Conservation (phyloP, 2,329 filamentous ascomycete genomes). For the Helicocarpus griseus region DNA sequence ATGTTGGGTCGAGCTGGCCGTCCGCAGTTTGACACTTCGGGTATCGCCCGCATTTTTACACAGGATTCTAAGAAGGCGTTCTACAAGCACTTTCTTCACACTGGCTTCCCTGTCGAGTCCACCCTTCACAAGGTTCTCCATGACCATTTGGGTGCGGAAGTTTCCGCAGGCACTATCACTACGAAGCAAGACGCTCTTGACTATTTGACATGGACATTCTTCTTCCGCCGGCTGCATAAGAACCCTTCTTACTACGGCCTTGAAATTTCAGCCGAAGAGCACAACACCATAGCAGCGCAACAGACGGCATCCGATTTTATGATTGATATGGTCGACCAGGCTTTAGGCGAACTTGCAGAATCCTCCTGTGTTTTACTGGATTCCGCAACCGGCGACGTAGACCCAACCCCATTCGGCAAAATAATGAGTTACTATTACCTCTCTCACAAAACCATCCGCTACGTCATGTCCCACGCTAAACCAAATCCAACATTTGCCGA, state of each 20-base stretch:
- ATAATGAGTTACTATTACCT: constrained; percentile 99
- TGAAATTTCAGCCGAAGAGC: constrained; percentile 84
- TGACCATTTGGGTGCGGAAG: constrained; percentile 91
- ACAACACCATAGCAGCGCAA: constrained; percentile 78
- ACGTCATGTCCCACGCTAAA: constrained; percentile 68
- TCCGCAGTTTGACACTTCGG: constrained; percentile 91
- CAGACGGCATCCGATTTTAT: constrained; percentile 87
- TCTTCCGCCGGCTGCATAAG: constrained; percentile 94
- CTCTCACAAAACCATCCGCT: constrained; percentile 86
- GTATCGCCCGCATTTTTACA: constrained; percentile 94
- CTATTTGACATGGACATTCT: constrained; percentile 98
- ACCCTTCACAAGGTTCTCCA: constrained; percentile 92
- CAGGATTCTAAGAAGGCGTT: constrained; percentile 98
- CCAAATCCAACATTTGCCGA: constrained; percentile 68
- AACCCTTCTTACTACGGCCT: constrained; percentile 97
- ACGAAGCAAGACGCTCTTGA: constrained; percentile 96
- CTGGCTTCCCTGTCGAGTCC: constrained; percentile 94
- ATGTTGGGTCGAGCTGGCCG: constrained; percentile 95
- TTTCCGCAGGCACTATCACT: constrained; percentile 82
- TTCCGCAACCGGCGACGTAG: constrained; percentile 71
- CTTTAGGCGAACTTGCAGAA: constrained; percentile 67
- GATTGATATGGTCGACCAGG: constrained; percentile 82
- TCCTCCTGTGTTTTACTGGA: constrained; percentile 78
- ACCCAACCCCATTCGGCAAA: constrained; percentile 84
- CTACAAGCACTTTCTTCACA: constrained; percentile 98